A percentile compares a stretch with the other conserved stretches of the same genome.
Evolutionary conservation across 1,284 basidiomycete species (phyloP).

Genomic region (Malassezia japonica): DNA sequence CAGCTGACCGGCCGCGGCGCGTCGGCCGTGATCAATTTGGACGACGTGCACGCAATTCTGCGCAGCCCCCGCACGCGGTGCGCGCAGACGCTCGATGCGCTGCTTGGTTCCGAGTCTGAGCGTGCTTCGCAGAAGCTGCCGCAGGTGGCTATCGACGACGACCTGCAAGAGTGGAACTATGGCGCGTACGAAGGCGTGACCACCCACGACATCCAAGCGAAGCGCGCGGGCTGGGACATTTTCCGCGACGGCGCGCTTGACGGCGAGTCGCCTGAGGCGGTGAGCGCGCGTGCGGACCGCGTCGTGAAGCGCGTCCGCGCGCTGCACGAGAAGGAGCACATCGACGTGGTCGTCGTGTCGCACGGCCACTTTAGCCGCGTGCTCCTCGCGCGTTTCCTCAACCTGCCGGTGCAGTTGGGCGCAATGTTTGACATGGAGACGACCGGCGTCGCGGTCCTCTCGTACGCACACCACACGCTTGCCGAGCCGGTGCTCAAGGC

Average conservation of each 20-base stretch:
- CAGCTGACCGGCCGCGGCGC: constrained; percentile 30
- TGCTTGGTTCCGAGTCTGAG: constrained; percentile 28
- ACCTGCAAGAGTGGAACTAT: constrained; percentile 47
- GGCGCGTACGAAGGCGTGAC: constrained; percentile 40
- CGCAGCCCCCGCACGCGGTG: constrained; percentile 30
- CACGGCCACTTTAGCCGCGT: constrained; percentile 45
- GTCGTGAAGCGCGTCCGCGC: constrained; percentile 34
- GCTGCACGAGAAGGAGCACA: constrained; percentile 29
- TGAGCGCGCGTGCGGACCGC: constrained; percentile 35
- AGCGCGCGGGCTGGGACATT: constrained; percentile 40
- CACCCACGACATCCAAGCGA: constrained; percentile 31
- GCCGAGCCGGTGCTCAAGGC: constrained; percentile 40
- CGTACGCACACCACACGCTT: constrained; percentile 41
- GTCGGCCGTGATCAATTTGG: constrained; percentile 32
- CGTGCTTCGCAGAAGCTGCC: constrained; percentile 20
- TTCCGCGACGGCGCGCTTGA: constrained; percentile 42
- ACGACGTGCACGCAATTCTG: constrained; percentile 30
- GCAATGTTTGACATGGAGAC: constrained; percentile 40
- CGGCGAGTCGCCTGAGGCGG: constrained; percentile 38
- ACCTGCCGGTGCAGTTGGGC: constrained; percentile 31
- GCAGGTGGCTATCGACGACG: constrained; percentile 22
- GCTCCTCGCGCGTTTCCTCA: constrained; percentile 43
- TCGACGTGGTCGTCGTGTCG: constrained; percentile 39
- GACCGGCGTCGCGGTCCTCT: constrained; percentile 40
- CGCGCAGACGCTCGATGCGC: constrained; percentile 32